Evolutionary conservation across 495 filamentous ascomycete genomes (phyloP).

Genomic region (Bacidia rubella): DNA sequence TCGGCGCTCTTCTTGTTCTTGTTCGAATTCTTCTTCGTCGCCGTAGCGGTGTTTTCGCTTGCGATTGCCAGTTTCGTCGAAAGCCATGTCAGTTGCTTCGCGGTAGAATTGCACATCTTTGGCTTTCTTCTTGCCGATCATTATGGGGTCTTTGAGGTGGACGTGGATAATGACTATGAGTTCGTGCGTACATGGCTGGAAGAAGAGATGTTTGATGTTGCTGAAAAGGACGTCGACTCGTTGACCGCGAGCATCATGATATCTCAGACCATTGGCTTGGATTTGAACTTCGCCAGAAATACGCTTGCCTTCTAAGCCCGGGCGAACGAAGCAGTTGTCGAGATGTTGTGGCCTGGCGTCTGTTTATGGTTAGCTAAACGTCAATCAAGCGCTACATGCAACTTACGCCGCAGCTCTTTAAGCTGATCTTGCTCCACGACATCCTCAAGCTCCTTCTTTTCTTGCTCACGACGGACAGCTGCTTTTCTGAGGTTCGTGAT

Average conservation of each 20-base stretch:
- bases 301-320: constrained; percentile 88
- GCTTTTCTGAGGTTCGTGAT: constrained; percentile 92
- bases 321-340: constrained; percentile 86
- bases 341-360: constrained; percentile 77
- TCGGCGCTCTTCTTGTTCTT: constrained; percentile 91
- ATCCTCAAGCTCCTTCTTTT: constrained; percentile 99
- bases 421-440: constrained; percentile 99
- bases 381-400: constrained; percentile 3
- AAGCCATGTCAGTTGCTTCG: constrained; percentile 96
- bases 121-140: constrained; percentile 97
- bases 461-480: constrained; percentile 77
- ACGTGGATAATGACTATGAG: constrained; percentile 96
- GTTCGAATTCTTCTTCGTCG: constrained; percentile 97
- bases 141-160: constrained; percentile 93
- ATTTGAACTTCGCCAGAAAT: constrained; percentile 92
- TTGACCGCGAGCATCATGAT: constrained; percentile 51
- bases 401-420: constrained; percentile 72
- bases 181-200: constrained; percentile 92
- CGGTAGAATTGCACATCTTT: constrained; percentile 98
- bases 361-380: constrained; percentile 27
- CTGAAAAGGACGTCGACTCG: constrained; percentile 86
- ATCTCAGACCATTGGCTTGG: constrained; percentile 96
- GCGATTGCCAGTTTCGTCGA: constrained; percentile 96
- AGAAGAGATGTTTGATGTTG: constrained; percentile 97
- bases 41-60: constrained; percentile 98